Conservation (phyloP, 257 asterid species). For the Solanum bukasovii region DNA sequence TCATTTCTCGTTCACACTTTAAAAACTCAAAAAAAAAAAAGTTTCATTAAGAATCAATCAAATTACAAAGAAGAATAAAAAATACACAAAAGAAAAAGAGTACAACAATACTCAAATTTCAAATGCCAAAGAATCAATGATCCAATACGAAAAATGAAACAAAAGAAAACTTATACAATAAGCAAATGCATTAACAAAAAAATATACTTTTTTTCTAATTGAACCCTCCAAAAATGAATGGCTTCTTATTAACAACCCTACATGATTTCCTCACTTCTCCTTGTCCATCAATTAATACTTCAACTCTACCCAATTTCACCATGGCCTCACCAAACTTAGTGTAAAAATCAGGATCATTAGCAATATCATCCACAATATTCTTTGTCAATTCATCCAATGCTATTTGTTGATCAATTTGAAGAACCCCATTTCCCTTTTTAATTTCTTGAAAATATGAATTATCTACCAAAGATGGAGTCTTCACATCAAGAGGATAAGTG, state of each 20-base stretch:
- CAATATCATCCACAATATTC: neutral
- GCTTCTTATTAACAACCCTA: neutral
- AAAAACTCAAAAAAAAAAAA: too few species aligned
- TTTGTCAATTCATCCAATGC: too few species aligned
- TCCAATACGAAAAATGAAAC: neutral
- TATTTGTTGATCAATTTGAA: too few species aligned
- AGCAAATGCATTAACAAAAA: neutral
- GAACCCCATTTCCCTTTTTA: too few species aligned
- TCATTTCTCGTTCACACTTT: too few species aligned
- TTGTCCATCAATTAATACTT: conserved; percentile 30
- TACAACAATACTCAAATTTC: too few species aligned
- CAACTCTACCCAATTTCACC: conserved; percentile 42
- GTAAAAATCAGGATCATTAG: conserved; percentile 18
- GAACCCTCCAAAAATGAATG: neutral
- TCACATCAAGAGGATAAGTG: too few species aligned
- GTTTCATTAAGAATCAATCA: too few species aligned
- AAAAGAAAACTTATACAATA: neutral
- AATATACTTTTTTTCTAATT: neutral
- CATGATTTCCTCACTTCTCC: conserved; percentile 44
- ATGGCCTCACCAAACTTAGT: conserved; percentile 39
- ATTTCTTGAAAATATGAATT: too few species aligned
- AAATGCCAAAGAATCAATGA: conserved; percentile 14
- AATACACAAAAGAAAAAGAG: too few species aligned
- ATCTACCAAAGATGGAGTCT: too few species aligned
- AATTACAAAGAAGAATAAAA: too few species aligned